Evolutionary conservation across 2,329 filamentous ascomycete genomes (phyloP), one percentile per base, ranked within the genome.

Genomic region (Corniculantispora saksenae): DNA sequence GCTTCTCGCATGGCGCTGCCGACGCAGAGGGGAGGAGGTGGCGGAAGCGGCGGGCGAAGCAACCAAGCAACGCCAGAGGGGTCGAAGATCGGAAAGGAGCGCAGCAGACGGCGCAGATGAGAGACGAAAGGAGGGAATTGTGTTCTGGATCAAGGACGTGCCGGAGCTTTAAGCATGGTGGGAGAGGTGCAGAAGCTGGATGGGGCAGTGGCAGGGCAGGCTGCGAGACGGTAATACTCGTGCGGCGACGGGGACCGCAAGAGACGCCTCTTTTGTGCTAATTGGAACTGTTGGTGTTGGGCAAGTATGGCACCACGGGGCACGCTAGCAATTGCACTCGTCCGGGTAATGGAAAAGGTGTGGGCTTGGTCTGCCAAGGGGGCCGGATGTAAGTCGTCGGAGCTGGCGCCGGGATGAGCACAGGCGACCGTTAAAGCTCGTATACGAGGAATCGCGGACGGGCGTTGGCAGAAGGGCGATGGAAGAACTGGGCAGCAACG

Each of bases 111-210:
- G 47, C 21, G 35, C 48, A 61, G 35, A 29, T 40, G 51, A 29
- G 48, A 61, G 27, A 43, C n/a, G 50, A 25, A 25, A 45, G 15
- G 13, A 55, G 50, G 8, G 38, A n/a, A 32, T 38, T 63, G 51
- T 57, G 48, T 56, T 57, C 61, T 40, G 53, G 53, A 50, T 63
- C 53, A 63, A 56, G 61, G 61, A 63, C 43, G 50, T 38, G 61
- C 51, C 21, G 29, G 43, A 56, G 51, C 43, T 63, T 63, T 63
- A 56, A 63, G 61, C 61, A 57, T 63, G 50, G 29, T 53, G 61
- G 60, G 61, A 63, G 50, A 63, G 51, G 27, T 50, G 61, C 61
- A 50, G 10, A 62, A 55, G 50, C n/a, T 54, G 23, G 51, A 63
- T 56, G 61, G 61, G 51, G 40, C 61, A 27, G 51, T 56, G 29